Evolutionary conservation across 208 protist genomes (phyloP).

Genomic region (Leishmania guyanensis): DNA sequence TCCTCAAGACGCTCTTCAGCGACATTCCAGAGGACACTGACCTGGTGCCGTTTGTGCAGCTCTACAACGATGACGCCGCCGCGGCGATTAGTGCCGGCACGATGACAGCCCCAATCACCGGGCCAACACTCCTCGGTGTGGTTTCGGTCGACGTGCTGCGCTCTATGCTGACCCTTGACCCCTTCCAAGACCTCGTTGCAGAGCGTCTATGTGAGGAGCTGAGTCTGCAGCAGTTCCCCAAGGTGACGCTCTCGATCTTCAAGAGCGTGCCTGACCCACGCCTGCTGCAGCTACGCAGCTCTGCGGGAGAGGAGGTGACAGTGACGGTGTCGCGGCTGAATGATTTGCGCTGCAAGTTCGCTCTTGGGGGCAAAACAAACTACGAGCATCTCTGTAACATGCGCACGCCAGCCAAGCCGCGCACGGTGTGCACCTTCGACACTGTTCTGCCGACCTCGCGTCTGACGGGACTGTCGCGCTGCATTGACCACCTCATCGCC

Average conservation of each 20-base stretch:
- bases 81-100: conserved; percentile 68
- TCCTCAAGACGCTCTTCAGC: conserved; percentile 86
- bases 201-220: conserved; percentile 76
- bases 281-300: conserved; percentile 69
- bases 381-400: conserved; percentile 88
- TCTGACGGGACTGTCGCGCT: conserved; percentile 58
- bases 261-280: conserved; percentile 82
- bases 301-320: conserved; percentile 47
- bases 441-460: conserved; percentile 36
- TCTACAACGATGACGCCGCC: conserved; percentile 91
- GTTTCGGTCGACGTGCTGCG: conserved; percentile 87
- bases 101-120: conserved; percentile 85
- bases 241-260: conserved; percentile 83
- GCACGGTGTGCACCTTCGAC: conserved; percentile 66
- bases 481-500: conserved; percentile 71
- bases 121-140: conserved; percentile 68
- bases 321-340: conserved; percentile 74
- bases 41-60: conserved; percentile 90
- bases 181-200: conserved; percentile 78
- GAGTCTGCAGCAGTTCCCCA: conserved; percentile 50
- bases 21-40: conserved; percentile 78
- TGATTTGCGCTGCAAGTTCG: conserved; percentile 77
- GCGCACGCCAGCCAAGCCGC: conserved; percentile 60
- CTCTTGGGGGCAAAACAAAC: conserved; percentile 58
- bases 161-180: conserved; percentile 83